Conservation (phyloP, 768 basidiomycete genomes). For the Suillus fuscotomentosus region DNA sequence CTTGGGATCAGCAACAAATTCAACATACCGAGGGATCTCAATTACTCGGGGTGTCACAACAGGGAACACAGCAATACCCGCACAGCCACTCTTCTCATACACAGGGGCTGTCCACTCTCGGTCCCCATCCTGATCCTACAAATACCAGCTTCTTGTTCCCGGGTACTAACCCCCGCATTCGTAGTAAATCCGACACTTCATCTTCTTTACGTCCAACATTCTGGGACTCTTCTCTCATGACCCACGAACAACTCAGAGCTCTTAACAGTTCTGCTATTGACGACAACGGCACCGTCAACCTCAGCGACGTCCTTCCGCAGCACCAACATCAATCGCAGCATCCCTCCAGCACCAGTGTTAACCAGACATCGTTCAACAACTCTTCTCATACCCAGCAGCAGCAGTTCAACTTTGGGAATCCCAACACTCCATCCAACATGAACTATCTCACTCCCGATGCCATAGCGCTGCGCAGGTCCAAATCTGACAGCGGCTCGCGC, state of each 20-base stretch:
- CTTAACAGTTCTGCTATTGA: conserved; percentile 38
- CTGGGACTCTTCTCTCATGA: conserved; percentile 45
- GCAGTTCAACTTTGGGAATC: conserved; percentile 35
- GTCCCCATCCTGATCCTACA: conserved; percentile 33
- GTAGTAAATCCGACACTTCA: conserved; percentile 63
- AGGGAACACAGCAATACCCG: conserved; percentile 27
- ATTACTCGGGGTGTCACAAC: conserved; percentile 29
- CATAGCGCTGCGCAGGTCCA: conserved; percentile 46
- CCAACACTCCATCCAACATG: conserved; percentile 32
- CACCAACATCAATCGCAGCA: conserved; percentile 28
- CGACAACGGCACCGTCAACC: conserved; percentile 32
- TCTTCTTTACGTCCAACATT: conserved; percentile 47
- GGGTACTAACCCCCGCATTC: conserved; percentile 38
- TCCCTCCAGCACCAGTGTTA: conserved; percentile 20
- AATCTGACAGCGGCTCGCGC: conserved; percentile 43
- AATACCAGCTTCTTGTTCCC: conserved; percentile 40
- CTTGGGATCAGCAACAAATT: conserved; percentile 37
- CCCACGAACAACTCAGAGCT: conserved; percentile 33
- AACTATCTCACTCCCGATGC: conserved; percentile 38
- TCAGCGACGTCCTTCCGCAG: conserved; percentile 27
- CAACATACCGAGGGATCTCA: conserved; percentile 30
- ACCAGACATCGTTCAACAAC: conserved; percentile 28
- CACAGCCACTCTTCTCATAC: conserved; percentile 35
- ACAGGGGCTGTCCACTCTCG: conserved; percentile 35
- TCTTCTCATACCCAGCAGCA: conserved; percentile 24